Base-by-base conservation (phyloP, 176 grass and related monocot genomes). In the Zizania latifolia region DNA sequence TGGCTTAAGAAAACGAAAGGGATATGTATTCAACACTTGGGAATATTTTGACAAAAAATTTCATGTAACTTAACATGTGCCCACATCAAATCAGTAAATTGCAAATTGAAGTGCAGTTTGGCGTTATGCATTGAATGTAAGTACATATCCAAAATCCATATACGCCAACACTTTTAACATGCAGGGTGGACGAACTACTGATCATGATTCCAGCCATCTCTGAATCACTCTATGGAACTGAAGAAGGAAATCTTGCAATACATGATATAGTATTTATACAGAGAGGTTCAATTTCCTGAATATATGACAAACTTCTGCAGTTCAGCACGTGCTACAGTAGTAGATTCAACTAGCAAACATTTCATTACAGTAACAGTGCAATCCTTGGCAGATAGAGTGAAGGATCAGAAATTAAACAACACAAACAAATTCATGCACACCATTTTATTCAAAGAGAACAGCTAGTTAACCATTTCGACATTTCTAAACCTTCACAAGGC, bases 321-420 rank as follows among this genome's bases (percentile, higher is more conserved):
- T 58, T 38, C 26, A 26, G 30, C 32, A 19, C 12, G 53, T 32
- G 29, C 11, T 56, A 65, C 2, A 13, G 0, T 14, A 38, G 30
- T 84, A 71, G 32, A 79, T 38, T 85, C n/a, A 11, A n/a, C 22
- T 8, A 60, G 37, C 48, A 51, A 39, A 27, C 28, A 35, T 33
- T 66, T 32, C 1, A 4, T 28, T 28, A 10, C 16, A 23, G 16
- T 16, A 43, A 54, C 8, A 71, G 12, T 45, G 51, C n/a, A n/a
- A n/a, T 23, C 35, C 6, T 56, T 4, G n/a, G 33, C 21, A 4
- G 41, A 55, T 54, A 61, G 19, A 62, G 6, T 10, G 8, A 37
- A 75, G 54, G 10, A 33, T 11, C 35, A 29, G 36, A 57, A 58
- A 58, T 22, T 55, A 38, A 54, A 62, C 40, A 30, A 29, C n/a